Base-by-base conservation (phyloP, 495 filamentous ascomycete genomes). In the Hypoxylon crocopeplum region DNA sequence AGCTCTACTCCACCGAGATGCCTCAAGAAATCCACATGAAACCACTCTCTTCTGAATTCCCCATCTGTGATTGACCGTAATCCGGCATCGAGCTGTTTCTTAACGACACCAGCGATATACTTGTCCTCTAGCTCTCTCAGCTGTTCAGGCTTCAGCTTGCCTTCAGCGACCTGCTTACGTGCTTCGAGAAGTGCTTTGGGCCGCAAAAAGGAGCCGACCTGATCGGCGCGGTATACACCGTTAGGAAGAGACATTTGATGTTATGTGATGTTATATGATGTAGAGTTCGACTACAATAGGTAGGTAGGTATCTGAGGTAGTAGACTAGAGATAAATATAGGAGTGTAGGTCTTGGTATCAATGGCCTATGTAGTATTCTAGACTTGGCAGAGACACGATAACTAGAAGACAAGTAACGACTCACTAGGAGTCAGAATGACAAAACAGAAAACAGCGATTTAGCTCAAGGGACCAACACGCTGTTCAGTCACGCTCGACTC, bases 1-100 rank as follows among this genome's bases (percentile, higher is more conserved):
- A 71, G 71, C 70, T 77, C 75, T 59, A 79, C 66, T 29, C 77
- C 76, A 19, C 62, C 62, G 6, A 79, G 46, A 53, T 77, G 70
- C 60, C 74, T 70, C 27, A 79, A 62, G 64, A 79, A 79, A 57
- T 79, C 77, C 33, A 79, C 76, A 60, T 79, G 77, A 66, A 79
- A 79, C 67, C 67, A 79, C 25, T 57, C 62, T 44, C 85, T 75
- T 59, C 86, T 79, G 69, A 88, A 90, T 70, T 92, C 88, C 65
- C 88, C 88, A 74, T 91, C 87, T 11, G 86, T 85, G 41, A 89
- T 75, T 34, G 79, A 78, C 45, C 77, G 78, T 67, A 88, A 84
- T 44, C 88, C 88, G 19, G 82, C 78, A 55, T 82, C 74, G 57
- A 84, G 70, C 72, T 90, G 86, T 25, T 75, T 75, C 51, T 81